phyloP scores from a whole-genome alignment of 495 filamentous ascomycete genomes.

The Tuber magnatum region DNA sequence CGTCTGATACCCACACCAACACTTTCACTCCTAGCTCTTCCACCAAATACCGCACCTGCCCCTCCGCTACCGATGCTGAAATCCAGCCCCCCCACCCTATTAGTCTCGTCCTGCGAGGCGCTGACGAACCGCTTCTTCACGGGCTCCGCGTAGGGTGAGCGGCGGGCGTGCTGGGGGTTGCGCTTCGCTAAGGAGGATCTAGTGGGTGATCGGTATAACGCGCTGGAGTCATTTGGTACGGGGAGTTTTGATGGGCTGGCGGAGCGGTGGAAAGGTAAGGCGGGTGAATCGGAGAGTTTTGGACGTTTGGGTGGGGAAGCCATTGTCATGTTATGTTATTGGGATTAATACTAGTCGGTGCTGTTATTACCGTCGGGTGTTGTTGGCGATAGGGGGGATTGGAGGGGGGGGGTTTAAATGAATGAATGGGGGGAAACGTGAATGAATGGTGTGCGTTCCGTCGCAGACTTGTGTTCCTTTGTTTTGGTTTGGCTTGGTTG shows the following conservation, averaged over 20 bases:
- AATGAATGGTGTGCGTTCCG: neutral
- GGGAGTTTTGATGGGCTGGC: slow-evolving; percentile 25
- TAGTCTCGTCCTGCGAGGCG: slow-evolving; percentile 5
- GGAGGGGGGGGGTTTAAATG: neutral
- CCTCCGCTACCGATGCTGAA: neutral
- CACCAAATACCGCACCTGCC: slow-evolving; percentile 2
- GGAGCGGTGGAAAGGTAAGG: slow-evolving; percentile 4
- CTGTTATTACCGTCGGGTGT: slow-evolving; percentile 9
- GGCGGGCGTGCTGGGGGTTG: neutral
- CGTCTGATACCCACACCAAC: slow-evolving; percentile 2
- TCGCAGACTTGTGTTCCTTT: slow-evolving; percentile 18
- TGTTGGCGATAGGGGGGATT: neutral
- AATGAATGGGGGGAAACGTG: neutral
- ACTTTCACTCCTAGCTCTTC: neutral
- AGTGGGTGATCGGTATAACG: slow-evolving; percentile 12
- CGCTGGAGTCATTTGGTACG: slow-evolving; percentile 17
- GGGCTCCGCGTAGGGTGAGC: slow-evolving; percentile 14
- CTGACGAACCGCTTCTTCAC: neutral
- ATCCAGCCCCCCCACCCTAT: neutral
- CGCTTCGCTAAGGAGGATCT: neutral
- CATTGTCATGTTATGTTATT: neutral
- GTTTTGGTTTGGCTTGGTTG: slow-evolving; percentile 28
- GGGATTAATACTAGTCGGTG: slow-evolving; percentile 6
- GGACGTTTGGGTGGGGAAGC: slow-evolving; percentile 25
- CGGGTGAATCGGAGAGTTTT: slow-evolving; percentile 17